Conservation (phyloP, 2,329 filamentous ascomycete genomes). For the Tolypocladium amazonense region DNA sequence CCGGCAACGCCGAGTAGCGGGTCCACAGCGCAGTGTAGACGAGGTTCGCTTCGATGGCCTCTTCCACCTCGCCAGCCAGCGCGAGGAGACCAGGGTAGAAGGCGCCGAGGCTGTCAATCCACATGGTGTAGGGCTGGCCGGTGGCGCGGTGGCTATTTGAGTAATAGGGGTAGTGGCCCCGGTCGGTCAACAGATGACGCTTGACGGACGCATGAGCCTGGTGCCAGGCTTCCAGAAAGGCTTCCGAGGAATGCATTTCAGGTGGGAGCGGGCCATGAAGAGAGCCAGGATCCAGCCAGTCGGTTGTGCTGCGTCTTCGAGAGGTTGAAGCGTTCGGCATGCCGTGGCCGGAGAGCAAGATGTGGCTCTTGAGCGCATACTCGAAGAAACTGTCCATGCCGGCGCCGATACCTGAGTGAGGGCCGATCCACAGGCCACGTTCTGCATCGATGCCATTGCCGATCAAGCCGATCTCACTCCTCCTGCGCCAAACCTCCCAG, state of each 20-base stretch:
- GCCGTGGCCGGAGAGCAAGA: constrained; percentile 71
- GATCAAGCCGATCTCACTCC: constrained; percentile 77
- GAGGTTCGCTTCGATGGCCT: constrained; percentile 81
- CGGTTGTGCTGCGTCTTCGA: constrained; percentile 28
- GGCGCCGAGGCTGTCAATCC: constrained; percentile 92
- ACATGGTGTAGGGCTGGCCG: constrained; percentile 78
- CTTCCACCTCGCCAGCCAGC: constrained; percentile 79
- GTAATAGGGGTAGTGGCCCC: constrained; percentile 77
- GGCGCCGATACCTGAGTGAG: constrained; percentile 88
- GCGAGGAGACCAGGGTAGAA: constrained; percentile 88
- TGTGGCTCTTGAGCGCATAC: constrained; percentile 90
- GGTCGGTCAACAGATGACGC: constrained; percentile 75
- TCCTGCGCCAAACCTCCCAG: constrained; percentile 88
- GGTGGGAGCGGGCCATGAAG: constrained; percentile 49
- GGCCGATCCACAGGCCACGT: constrained; percentile 76
- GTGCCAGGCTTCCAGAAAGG: constrained; percentile 76
- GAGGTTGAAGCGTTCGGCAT: constrained; percentile 36
- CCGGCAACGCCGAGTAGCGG: constrained; percentile 83
- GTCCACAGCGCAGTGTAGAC: constrained; percentile 93
- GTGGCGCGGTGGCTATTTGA: constrained; percentile 82
- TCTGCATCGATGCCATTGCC: constrained; percentile 90
- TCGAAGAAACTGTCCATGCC: constrained; percentile 98
- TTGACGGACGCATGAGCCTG: constrained; percentile 80
- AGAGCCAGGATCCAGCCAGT: constrained; percentile 53
- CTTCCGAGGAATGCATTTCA: constrained; percentile 60